Evolutionary conservation across 2,329 filamentous ascomycete species (phyloP), one percentile per base, ranked within the genome.

Genomic region (Cladosporium velox): DNA sequence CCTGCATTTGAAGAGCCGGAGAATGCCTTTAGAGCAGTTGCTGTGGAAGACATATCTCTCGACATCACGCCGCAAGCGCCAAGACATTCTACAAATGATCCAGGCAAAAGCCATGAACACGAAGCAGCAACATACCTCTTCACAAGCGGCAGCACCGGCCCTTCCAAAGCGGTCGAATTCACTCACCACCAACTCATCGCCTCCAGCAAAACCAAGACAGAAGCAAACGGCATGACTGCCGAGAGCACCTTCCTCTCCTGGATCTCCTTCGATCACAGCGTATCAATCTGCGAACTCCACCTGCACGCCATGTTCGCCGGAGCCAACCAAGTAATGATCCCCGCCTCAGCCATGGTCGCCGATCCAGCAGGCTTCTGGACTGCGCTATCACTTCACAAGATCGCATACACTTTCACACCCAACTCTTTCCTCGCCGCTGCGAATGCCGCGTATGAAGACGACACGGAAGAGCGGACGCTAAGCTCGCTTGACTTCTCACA

Each of bases 181-280:
- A 73, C 71, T 0, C 67, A 73, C 0, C 59, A 62, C 38, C 70
- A 73, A 49, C 70, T 76, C 28, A 38, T 72, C n/a, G 67, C 65
- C 4, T 64, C 68, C 1, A 26, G 67, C 1, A 2, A 26, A 12
- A 67, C 41, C 32, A 70, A 70, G 41, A 57, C 59, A 15, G 21
- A 55, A 4, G 38, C 55, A 4, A 49, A 57, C 18, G 28, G 18
- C 24, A 34, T 38, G 26, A 44, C 30, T 34, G 54, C 32, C 30
- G 28, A 68, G 32, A 66, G 62, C n/a, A 52, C 68, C 2, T 70
- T 76, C 41, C 58, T 85, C 4, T 83, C 81, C 67, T 85, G 83
- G 83, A 79, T 85, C 15, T 78, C 78, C 0, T 73, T 86, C 8
- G 85, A 87, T 67, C 86, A 87, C 66, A 84, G 86, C 11, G 85